Percentiles rank a stretch among this genome's conserved stretches.
These are phyloP conservation scores for Kondoa malvinella DNA, from an alignment of 768 basidiomycete species.

Conservation along the genomic window DNA sequence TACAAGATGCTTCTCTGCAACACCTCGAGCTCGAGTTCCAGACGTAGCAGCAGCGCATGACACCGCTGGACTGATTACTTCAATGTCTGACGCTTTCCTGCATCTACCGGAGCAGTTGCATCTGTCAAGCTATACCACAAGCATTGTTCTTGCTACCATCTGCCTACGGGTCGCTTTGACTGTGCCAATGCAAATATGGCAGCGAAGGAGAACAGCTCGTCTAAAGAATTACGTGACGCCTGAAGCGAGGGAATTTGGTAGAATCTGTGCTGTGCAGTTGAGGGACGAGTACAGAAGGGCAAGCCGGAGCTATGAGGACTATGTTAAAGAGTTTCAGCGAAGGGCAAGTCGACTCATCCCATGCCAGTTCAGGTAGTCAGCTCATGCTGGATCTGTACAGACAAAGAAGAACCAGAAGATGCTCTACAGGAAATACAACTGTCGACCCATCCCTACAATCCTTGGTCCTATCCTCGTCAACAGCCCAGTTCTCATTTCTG, in stretches of 20 bases:
- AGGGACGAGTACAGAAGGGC: not conserved
- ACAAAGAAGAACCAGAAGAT: not conserved
- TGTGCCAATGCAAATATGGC: constrained; percentile 2
- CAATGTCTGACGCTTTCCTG: not conserved
- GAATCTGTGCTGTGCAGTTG: not conserved
- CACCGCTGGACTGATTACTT: not conserved
- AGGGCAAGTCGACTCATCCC: not conserved
- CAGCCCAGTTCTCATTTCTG: not conserved
- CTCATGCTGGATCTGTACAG: not conserved
- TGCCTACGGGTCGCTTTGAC: not conserved
- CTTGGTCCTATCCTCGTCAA: not conserved
- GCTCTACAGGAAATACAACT: constrained; percentile 1
- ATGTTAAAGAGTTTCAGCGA: not conserved
- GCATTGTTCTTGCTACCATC: not conserved
- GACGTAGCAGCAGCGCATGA: not conserved
- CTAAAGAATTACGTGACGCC: not conserved
- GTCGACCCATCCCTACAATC: not conserved
- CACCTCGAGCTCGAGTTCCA: too few relatives aligned
- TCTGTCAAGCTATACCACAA: not conserved
- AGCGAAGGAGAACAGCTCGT: not conserved
- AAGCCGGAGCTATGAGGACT: constrained; percentile 1
- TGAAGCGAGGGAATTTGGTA: not conserved
- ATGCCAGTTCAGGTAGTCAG: not conserved
- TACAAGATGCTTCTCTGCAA: too few relatives aligned
- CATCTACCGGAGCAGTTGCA: not conserved